Conservation (phyloP, 768 basidiomycete genomes). For the Phlegmacium glaucopus region DNA sequence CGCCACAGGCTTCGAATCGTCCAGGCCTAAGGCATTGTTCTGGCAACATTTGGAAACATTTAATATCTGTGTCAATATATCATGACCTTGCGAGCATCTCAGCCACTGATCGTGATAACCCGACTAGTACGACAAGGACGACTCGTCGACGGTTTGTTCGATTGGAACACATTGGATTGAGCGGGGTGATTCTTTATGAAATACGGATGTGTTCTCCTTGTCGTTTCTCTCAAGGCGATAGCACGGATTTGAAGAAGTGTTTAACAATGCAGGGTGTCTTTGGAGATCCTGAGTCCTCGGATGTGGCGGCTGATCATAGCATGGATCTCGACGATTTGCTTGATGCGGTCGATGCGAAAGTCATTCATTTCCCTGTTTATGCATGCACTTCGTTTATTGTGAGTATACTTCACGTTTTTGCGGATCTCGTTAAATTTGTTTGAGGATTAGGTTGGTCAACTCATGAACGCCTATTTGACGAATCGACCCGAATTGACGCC, state of each 20-base stretch:
- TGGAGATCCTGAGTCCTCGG: slow-evolving; percentile 14
- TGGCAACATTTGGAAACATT: slow-evolving; percentile 22
- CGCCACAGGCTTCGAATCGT: slow-evolving; percentile 3
- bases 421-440: not conserved
- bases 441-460: slow-evolving; percentile 20
- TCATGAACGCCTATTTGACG: slow-evolving; percentile 19
- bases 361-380: slow-evolving; percentile 28
- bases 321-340: slow-evolving; percentile 27
- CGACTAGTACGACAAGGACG: not conserved
- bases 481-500: slow-evolving; percentile 11
- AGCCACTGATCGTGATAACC: not conserved
- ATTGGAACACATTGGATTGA: slow-evolving; percentile 24
- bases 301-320: slow-evolving; percentile 15
- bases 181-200: slow-evolving; percentile 27
- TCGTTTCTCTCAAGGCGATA: not conserved
- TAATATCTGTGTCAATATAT: slow-evolving; percentile 19
- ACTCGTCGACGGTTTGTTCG: slow-evolving; percentile 22
- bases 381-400: slow-evolving; percentile 31
- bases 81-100: slow-evolving; percentile 15
- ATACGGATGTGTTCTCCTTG: slow-evolving; percentile 6
- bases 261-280: slow-evolving; percentile 23
- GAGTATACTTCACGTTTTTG: slow-evolving; percentile 7
- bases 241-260: not conserved
- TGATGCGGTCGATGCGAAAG: slow-evolving; percentile 20
- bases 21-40: slow-evolving; percentile 11